phyloP scores from a whole-genome alignment of 1,284 basidiomycete genomes.

The Ceratobasidium sp. region DNA sequence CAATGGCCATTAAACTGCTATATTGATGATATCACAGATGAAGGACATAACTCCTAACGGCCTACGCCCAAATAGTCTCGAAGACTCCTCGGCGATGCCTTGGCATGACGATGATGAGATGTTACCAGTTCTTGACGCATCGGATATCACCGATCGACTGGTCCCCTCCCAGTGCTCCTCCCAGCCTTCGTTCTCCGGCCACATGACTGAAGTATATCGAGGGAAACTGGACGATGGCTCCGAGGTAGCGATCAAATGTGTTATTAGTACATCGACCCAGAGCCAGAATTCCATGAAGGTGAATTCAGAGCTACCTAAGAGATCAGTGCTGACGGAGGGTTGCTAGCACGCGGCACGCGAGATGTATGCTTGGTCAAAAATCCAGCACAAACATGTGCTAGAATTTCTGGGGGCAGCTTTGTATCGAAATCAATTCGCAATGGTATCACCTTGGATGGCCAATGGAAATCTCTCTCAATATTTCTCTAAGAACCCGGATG shows the following conservation, averaged over 20 bases:
- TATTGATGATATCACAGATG: no score
- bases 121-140: background rate
- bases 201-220: background rate
- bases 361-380: background rate
- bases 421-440: background rate
- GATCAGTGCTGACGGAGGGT: background rate
- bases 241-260: constrained; percentile 8
- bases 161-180: background rate
- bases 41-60: no score
- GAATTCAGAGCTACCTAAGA: background rate
- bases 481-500: background rate
- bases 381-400: background rate
- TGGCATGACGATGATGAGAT: background rate
- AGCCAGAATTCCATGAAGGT: background rate
- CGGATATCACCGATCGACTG: background rate
- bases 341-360: background rate
- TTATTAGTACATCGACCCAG: background rate
- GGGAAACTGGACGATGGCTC: constrained; percentile 5
- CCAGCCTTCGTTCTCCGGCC: background rate
- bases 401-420: background rate
- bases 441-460: constrained; percentile 10
- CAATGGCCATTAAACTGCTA: no score
- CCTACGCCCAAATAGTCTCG: no score
- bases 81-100: no score
- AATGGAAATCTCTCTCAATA: background rate